Evolutionary conservation across 2,329 filamentous ascomycete genomes (phyloP).

Genomic region (Kalaharituber pfeilii): DNA sequence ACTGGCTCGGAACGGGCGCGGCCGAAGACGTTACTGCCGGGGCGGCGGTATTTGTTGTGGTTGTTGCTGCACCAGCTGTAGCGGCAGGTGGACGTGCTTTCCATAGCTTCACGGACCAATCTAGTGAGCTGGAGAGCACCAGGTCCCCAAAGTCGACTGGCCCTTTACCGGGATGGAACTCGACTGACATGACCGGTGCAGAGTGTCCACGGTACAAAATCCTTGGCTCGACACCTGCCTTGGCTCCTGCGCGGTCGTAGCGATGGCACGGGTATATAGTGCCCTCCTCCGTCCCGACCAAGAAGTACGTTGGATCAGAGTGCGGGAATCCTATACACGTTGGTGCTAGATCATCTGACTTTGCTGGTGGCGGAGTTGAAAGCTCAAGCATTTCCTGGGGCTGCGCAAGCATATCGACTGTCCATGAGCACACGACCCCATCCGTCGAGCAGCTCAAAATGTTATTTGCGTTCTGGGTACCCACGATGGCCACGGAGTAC

Average conservation of each 20-base stretch:
- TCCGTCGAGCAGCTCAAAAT: slow-evolving; percentile 95
- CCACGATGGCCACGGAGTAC: slow-evolving; percentile 87
- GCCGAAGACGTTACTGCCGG: slow-evolving; percentile 50
- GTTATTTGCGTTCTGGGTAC: slow-evolving; percentile 97
- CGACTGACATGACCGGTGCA: slow-evolving; percentile 85
- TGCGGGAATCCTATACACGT: slow-evolving; percentile 90
- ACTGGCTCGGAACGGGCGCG: slow-evolving; percentile 45
- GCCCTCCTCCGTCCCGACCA: slow-evolving; percentile 92
- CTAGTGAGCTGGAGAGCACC: slow-evolving; percentile 76
- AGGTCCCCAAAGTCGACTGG: slow-evolving; percentile 89
- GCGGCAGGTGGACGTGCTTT: slow-evolving; percentile 70
- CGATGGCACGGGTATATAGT: slow-evolving; percentile 91
- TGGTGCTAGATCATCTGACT: slow-evolving; percentile 86
- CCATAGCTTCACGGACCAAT: slow-evolving; percentile 97
- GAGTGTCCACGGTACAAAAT: slow-evolving; percentile 80
- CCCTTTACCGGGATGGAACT: slow-evolving; percentile 84
- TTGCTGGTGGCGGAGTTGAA: slow-evolving; percentile 65
- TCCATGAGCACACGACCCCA: slow-evolving; percentile 92
- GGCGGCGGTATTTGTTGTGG: slow-evolving; percentile 27
- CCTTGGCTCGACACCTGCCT: slow-evolving; percentile 80
- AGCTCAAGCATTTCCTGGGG: slow-evolving; percentile 88
- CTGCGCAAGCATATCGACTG: slow-evolving; percentile 91
- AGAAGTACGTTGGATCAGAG: slow-evolving; percentile 91
- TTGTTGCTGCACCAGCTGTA: slow-evolving; percentile 41
- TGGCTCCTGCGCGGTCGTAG: slow-evolving; percentile 92